These are phyloP conservation scores for Metarhizium album DNA, from an alignment of 2,329 filamentous ascomycete species.

Conservation along the genomic window DNA sequence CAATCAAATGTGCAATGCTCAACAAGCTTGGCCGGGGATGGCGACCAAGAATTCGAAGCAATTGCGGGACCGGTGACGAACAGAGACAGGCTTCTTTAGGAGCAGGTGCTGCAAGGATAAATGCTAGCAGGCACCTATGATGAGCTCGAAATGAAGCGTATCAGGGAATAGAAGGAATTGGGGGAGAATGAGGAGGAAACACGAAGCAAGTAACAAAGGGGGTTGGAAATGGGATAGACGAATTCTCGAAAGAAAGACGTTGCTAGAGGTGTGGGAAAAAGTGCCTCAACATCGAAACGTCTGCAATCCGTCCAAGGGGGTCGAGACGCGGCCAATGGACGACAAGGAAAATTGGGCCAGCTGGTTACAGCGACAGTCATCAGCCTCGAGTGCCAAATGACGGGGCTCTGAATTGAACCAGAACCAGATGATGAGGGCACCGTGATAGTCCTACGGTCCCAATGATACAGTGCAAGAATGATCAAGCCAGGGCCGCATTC, in stretches of 20 bases:
- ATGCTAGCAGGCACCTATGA: conserved; percentile 5
- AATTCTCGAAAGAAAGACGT: not conserved
- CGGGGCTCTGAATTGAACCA: too few species aligned
- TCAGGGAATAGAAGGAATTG: not conserved
- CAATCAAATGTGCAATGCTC: conserved; percentile 6
- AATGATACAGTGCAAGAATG: not conserved
- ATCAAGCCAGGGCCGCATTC: not conserved
- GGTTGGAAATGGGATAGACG: not conserved
- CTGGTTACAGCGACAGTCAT: not conserved
- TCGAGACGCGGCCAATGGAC: not conserved
- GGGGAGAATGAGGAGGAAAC: conserved; percentile 4
- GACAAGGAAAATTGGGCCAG: not conserved
- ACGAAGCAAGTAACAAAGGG: not conserved
- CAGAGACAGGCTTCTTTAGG: conserved; percentile 1
- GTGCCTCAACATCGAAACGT: conserved; percentile 5
- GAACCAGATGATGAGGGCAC: too few species aligned
- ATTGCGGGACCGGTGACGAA: conserved; percentile 1
- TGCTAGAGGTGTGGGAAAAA: not conserved
- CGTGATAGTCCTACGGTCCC: too few species aligned
- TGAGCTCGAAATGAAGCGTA: conserved; percentile 5
- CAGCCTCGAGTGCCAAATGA: too few species aligned
- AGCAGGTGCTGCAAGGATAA: conserved; percentile 7
- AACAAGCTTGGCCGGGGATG: conserved; percentile 7
- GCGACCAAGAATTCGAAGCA: conserved; percentile 5
- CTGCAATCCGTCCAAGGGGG: not conserved